A percentile compares a stretch with the other conserved stretches of the same genome.
Evolutionary conservation across 148 eudicot genomes (phyloP).

Genomic region (Rhododendron simsii): DNA sequence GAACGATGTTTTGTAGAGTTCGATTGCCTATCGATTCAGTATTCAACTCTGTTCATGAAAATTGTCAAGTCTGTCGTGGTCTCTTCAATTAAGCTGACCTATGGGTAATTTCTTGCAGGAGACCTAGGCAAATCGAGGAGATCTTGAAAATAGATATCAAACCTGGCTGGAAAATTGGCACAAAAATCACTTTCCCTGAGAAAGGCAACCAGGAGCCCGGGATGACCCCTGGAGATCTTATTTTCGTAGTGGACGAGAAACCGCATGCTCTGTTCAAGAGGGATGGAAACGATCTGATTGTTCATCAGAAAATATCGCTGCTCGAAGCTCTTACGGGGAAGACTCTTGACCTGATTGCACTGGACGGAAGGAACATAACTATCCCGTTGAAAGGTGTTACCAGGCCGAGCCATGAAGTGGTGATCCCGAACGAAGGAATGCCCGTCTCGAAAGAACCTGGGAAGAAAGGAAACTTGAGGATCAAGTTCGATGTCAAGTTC

Average conservation of each 20-base stretch:
- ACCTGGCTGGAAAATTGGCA: constrained; percentile 91
- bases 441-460: constrained; percentile 72
- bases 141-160: constrained; percentile 60
- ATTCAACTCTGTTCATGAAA: not conserved
- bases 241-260: constrained; percentile 75
- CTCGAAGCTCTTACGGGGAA: constrained; percentile 81
- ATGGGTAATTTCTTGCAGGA: constrained; percentile 41
- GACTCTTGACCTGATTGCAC: constrained; percentile 43
- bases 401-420: constrained; percentile 56
- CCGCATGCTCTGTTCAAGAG: constrained; percentile 64
- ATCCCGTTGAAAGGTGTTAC: constrained; percentile 43
- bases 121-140: constrained; percentile 61
- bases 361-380: constrained; percentile 53
- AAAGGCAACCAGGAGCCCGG: constrained; percentile 69
- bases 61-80: not conserved
- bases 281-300: constrained; percentile 76
- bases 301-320: constrained; percentile 47
- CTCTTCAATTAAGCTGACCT: constrained; percentile 3
- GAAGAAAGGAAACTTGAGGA: constrained; percentile 57
- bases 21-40: not conserved
- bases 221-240: constrained; percentile 59
- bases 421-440: constrained; percentile 66
- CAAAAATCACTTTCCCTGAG: constrained; percentile 82
- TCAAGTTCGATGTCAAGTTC: constrained; percentile 61
- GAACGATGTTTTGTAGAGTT: too few relatives aligned